Evolutionary conservation across 2,329 filamentous ascomycete species (phyloP).

Genomic region (Lachnellula hyalina): DNA sequence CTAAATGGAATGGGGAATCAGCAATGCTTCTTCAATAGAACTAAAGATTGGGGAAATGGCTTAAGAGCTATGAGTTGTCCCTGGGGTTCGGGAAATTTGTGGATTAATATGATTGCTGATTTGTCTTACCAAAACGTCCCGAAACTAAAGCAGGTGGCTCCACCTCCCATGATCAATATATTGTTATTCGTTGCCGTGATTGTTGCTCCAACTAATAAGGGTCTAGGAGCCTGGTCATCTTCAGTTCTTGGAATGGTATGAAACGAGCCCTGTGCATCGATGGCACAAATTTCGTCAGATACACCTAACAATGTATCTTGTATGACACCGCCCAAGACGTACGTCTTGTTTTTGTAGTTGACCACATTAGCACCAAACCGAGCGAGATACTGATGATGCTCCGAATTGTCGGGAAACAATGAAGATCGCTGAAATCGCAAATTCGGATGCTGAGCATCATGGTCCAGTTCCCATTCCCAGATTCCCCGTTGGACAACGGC

Average conservation of each 20-base stretch:
- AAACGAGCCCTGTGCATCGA: constrained; percentile 5
- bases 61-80: too few relatives aligned
- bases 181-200: constrained; percentile 42
- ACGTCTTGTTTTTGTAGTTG: constrained; percentile 24
- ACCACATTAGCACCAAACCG: constrained; percentile 41
- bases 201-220: constrained; percentile 68
- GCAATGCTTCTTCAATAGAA: too few relatives aligned
- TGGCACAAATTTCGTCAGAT: constrained; percentile 45
- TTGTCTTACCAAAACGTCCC: constrained; percentile 60
- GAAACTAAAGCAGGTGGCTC: constrained; percentile 86
- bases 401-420: not conserved
- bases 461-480: constrained; percentile 57
- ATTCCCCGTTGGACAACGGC: constrained; percentile 58
- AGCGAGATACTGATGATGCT: constrained; percentile 13
- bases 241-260: not conserved
- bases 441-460: constrained; percentile 21
- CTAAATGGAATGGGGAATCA: too few relatives aligned
- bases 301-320: constrained; percentile 38
- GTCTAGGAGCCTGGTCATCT: constrained; percentile 37
- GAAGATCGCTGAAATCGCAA: constrained; percentile 28
- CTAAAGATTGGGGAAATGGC: too few relatives aligned
- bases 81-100: too few relatives aligned
- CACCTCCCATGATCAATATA: constrained; percentile 67
- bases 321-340: constrained; percentile 42
- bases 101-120: too few relatives aligned